Percentiles rank a stretch among this genome's conserved stretches.
Evolutionary conservation across 371 early-diverging fungal species (phyloP).

Genomic region (Mortierella sp.): DNA sequence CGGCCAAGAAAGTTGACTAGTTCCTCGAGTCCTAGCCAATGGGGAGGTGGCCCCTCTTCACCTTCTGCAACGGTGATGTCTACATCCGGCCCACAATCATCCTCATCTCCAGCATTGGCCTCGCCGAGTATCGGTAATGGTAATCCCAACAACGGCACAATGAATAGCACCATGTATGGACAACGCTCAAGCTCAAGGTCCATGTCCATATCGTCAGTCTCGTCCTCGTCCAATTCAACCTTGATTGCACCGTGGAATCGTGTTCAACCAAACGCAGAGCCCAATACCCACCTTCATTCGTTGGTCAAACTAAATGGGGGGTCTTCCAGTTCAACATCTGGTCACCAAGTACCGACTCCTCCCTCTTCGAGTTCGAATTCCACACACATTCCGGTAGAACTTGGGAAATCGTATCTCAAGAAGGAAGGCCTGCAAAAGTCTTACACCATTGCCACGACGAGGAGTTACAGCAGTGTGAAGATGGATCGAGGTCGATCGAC

Average conservation of each 20-base stretch:
- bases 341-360: slow-evolving; percentile 8
- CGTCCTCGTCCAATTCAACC: not conserved
- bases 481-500: slow-evolving; percentile 1
- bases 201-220: slow-evolving; percentile 17
- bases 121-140: not conserved
- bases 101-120: not conserved
- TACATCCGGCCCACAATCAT: not conserved
- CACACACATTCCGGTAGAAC: slow-evolving; percentile 29
- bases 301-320: slow-evolving; percentile 25
- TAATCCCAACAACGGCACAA: not conserved
- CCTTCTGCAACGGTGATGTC: not conserved
- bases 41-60: slow-evolving; percentile 1
- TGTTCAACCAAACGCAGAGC: slow-evolving; percentile 14
- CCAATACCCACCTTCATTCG: slow-evolving; percentile 35
- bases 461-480: not conserved
- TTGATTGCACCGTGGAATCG: slow-evolving; percentile 46
- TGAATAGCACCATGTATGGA: not conserved
- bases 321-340: not conserved
- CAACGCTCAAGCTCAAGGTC: slow-evolving; percentile 9
- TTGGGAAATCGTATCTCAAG: slow-evolving; percentile 33
- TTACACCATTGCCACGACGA: not conserved
- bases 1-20: slow-evolving; percentile 35
- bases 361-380: slow-evolving; percentile 5
- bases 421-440: slow-evolving; percentile 30
- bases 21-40: slow-evolving; percentile 5